Evolutionary conservation across 345 rosid species (phyloP).

Genomic region (Schrenkiella parvula): DNA sequence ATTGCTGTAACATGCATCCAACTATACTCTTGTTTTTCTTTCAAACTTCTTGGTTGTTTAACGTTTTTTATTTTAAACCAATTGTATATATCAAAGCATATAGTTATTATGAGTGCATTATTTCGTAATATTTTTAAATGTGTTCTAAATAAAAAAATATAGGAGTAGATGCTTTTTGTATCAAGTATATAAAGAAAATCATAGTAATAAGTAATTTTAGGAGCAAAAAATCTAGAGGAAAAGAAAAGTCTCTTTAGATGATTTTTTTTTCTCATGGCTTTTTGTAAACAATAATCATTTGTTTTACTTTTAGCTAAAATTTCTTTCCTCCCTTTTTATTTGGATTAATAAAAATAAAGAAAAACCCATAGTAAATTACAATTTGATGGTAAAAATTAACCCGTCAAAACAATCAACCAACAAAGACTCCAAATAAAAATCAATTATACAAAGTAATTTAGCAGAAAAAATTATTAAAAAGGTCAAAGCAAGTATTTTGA

Average conservation of each 20-base stretch:
- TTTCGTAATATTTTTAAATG: too few relatives aligned
- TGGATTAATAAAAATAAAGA: not conserved
- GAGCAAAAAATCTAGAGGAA: not conserved
- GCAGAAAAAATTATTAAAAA: not conserved
- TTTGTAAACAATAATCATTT: not conserved
- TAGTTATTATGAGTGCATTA: too few relatives aligned
- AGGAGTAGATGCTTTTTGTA: too few relatives aligned
- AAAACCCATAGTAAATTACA: not conserved
- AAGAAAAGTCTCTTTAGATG: not conserved
- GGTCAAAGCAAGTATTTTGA: slow-evolving; percentile 9
- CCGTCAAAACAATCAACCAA: not conserved
- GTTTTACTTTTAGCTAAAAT: too few relatives aligned
- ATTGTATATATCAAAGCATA: not conserved
- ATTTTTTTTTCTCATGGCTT: not conserved
- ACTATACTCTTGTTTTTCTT: not conserved
- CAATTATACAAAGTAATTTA: not conserved
- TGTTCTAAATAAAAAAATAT: too few relatives aligned
- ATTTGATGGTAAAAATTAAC: not conserved
- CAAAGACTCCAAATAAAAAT: not conserved
- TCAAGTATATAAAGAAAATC: not conserved
- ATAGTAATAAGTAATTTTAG: not conserved
- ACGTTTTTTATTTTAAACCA: not conserved
- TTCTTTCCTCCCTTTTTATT: not conserved
- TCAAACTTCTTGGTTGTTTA: not conserved
- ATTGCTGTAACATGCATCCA: slow-evolving; percentile 9